Evolutionary conservation across 108 stramenopile species (phyloP).

Genomic region (Ochromonas danica): DNA sequence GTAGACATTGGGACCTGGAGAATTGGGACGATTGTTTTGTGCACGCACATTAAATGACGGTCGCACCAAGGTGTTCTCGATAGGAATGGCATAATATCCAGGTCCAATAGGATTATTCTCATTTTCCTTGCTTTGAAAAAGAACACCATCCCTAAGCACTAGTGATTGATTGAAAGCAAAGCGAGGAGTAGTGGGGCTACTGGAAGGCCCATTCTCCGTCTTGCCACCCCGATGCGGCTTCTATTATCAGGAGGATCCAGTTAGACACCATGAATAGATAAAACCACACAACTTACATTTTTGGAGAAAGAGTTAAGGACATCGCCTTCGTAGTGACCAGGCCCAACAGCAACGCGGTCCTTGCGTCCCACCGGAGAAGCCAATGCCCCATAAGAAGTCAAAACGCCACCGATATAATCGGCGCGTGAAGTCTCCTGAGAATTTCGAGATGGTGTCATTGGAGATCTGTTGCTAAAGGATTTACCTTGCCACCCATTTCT

Average conservation of each 20-base stretch:
- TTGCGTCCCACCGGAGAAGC: neutral
- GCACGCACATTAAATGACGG: neutral
- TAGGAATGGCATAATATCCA: neutral
- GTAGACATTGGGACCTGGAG: too few relatives aligned
- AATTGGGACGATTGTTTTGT: too few relatives aligned
- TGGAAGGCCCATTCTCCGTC: neutral
- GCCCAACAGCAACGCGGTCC: neutral
- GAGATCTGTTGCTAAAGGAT: neutral
- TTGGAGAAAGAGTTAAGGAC: neutral
- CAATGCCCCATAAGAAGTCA: neutral
- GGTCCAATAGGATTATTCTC: neutral
- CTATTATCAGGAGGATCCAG: neutral
- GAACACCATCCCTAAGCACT: neutral
- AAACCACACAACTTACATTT: neutral
- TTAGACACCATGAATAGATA: neutral
- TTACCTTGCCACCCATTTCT: neutral
- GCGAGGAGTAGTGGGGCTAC: neutral
- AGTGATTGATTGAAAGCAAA: neutral
- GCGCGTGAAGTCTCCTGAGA: neutral
- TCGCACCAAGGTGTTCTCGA: neutral
- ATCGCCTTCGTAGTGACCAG: neutral
- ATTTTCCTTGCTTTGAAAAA: neutral
- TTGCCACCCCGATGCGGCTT: neutral
- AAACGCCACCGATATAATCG: neutral
- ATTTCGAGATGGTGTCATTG: constrained; percentile 1